These are phyloP conservation scores for Punica granatum DNA, from an alignment of 345 rosid genomes.

Conservation along the genomic window DNA sequence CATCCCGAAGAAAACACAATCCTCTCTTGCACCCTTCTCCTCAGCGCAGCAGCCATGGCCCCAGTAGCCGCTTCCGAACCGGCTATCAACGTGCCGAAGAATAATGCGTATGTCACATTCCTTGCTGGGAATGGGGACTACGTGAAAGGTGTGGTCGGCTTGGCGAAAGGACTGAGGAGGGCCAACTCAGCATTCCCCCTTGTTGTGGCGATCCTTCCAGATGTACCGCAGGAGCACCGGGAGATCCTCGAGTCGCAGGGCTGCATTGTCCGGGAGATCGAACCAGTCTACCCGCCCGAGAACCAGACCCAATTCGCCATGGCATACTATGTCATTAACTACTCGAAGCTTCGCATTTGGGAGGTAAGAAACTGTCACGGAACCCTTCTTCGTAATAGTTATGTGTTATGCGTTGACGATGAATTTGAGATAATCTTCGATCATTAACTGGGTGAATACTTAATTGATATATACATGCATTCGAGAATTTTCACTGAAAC, in stretches of 20 bases:
- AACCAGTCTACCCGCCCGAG: conserved; percentile 78
- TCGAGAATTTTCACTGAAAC: no score
- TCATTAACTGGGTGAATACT: no score
- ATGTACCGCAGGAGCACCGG: conserved; percentile 80
- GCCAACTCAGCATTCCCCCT: conserved; percentile 51
- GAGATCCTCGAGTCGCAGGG: conserved; percentile 55
- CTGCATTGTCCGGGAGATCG: conserved; percentile 68
- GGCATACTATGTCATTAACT: conserved; percentile 89
- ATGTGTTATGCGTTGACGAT: no score
- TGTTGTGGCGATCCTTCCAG: conserved; percentile 70
- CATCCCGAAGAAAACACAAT: not conserved
- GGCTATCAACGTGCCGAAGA: not conserved
- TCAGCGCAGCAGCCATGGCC: not conserved
- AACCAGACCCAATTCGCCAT: conserved; percentile 70
- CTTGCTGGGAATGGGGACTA: conserved; percentile 82
- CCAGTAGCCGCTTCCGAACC: not conserved
- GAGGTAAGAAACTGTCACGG: conserved; percentile 32
- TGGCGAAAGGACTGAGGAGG: conserved; percentile 72
- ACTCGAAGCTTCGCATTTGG: conserved; percentile 93
- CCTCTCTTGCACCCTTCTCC: not conserved
- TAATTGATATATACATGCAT: no score
- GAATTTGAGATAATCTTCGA: no score
- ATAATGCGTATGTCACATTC: conserved; percentile 64
- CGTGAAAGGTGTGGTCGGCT: conserved; percentile 71
- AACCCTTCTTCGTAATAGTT: not conserved